Evolutionary conservation across 495 filamentous ascomycete species (phyloP).

Genomic region (Cercophora sp.): DNA sequence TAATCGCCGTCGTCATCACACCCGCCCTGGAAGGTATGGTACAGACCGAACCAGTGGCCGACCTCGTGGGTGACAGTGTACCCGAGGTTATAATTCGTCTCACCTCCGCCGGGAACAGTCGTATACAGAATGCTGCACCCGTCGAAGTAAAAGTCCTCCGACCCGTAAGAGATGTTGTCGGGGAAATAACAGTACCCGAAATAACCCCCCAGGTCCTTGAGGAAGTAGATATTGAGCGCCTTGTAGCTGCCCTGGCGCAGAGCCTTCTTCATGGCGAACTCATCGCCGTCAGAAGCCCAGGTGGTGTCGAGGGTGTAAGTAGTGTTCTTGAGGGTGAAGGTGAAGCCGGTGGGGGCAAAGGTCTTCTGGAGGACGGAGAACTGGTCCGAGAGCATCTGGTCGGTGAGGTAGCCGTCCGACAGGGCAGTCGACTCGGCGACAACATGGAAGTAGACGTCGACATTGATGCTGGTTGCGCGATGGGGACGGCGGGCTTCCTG

Average conservation of each 20-base stretch:
- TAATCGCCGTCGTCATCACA: slow-evolving; percentile 53
- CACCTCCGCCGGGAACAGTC: slow-evolving; percentile 52
- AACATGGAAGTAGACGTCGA: not conserved
- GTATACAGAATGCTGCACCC: slow-evolving; percentile 56
- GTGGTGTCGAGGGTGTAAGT: slow-evolving; percentile 51
- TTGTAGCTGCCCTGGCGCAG: slow-evolving; percentile 58
- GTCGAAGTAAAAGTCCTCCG: slow-evolving; percentile 44
- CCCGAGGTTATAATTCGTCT: slow-evolving; percentile 53
- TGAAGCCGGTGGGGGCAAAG: not conserved
- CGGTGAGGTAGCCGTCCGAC: not conserved
- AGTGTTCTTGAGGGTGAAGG: not conserved
- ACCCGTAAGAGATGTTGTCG: slow-evolving; percentile 27
- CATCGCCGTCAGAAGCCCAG: slow-evolving; percentile 49
- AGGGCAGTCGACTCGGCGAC: not conserved
- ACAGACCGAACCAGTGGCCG: slow-evolving; percentile 62
- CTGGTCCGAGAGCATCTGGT: not conserved
- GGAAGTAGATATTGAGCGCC: slow-evolving; percentile 63
- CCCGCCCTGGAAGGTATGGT: slow-evolving; percentile 63
- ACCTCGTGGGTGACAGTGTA: slow-evolving; percentile 61
- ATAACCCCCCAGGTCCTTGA: slow-evolving; percentile 45
- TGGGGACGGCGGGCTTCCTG: not conserved
- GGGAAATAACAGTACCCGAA: slow-evolving; percentile 59
- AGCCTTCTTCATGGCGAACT: slow-evolving; percentile 53
- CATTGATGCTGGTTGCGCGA: not conserved
- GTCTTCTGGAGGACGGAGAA: not conserved